Conservation (phyloP, 75 land plant species). For the Isoetes taiwanensis region DNA sequence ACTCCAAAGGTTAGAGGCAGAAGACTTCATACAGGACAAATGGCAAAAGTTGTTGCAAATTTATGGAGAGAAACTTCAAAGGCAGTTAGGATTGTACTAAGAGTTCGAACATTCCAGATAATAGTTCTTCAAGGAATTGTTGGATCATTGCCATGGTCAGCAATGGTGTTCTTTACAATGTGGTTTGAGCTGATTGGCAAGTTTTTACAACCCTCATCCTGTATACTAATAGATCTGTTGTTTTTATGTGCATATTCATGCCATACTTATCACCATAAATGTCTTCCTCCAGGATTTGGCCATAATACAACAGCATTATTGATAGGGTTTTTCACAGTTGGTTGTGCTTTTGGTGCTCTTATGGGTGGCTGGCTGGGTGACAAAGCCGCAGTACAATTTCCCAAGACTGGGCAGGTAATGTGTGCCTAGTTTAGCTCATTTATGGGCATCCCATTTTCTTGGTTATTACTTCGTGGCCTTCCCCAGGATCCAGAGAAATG, state of each 20-base stretch:
- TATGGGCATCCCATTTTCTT: conserved; percentile 94
- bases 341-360: conserved; percentile 79
- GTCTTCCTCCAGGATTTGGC: conserved; percentile 53
- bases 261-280: background rate
- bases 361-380: conserved; percentile 85
- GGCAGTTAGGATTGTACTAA: conserved; percentile 65
- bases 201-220: background rate
- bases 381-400: conserved; percentile 38
- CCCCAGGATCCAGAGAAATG: conserved; percentile 53
- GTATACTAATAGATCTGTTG: background rate
- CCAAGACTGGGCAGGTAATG: conserved; percentile 72
- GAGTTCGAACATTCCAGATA: conserved; percentile 73
- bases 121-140: conserved; percentile 94
- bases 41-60: no score
- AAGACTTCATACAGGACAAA: no score
- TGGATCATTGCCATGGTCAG: conserved; percentile 98
- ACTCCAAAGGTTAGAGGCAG: no score
- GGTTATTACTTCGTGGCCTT: conserved; percentile 49
- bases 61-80: conserved; percentile 63
- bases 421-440: conserved; percentile 92
- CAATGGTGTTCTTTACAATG: conserved; percentile 97
- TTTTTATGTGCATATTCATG: background rate
- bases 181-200: conserved; percentile 96
- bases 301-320: conserved; percentile 64
- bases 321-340: conserved; percentile 62